Conservation (phyloP, 2,329 filamentous ascomycete genomes). For the Fusarium acutatum region DNA sequence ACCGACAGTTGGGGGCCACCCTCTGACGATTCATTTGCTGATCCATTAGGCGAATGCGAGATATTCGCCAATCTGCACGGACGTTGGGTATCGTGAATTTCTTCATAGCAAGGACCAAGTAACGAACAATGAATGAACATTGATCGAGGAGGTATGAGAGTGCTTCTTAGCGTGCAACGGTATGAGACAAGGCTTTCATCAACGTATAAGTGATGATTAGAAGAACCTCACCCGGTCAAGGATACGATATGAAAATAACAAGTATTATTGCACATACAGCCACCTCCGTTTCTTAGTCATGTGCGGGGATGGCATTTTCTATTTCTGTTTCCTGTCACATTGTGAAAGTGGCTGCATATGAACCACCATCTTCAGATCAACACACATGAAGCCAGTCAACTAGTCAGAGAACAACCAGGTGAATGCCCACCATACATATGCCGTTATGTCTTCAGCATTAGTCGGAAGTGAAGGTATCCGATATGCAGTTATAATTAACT, state of each 20-base stretch:
- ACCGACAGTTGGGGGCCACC: conserved; percentile 8
- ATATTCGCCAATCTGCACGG: conserved; percentile 1
- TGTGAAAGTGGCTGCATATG: conserved; percentile 12
- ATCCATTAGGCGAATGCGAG: conserved; percentile 4
- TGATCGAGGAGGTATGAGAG: not conserved
- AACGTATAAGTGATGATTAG: not conserved
- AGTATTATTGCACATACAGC: not conserved
- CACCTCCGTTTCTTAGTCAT: not conserved
- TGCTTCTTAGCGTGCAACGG: not conserved
- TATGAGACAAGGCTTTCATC: not conserved
- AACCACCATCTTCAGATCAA: not conserved
- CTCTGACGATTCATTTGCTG: conserved; percentile 4
- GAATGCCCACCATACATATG: not conserved
- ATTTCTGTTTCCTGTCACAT: conserved; percentile 23
- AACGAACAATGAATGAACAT: not conserved
- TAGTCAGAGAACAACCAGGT: not conserved
- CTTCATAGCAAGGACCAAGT: not conserved
- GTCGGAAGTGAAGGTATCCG: not conserved
- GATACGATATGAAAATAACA: not conserved
- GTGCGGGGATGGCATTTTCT: conserved; percentile 25
- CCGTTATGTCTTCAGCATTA: not conserved
- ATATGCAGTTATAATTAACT: not conserved
- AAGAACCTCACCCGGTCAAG: not conserved
- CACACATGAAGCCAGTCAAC: not conserved
- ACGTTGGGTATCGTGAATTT: not conserved